These are phyloP conservation scores for Fusarium sp. DNA, from an alignment of 2,329 filamentous ascomycete species.

Conservation along the genomic window DNA sequence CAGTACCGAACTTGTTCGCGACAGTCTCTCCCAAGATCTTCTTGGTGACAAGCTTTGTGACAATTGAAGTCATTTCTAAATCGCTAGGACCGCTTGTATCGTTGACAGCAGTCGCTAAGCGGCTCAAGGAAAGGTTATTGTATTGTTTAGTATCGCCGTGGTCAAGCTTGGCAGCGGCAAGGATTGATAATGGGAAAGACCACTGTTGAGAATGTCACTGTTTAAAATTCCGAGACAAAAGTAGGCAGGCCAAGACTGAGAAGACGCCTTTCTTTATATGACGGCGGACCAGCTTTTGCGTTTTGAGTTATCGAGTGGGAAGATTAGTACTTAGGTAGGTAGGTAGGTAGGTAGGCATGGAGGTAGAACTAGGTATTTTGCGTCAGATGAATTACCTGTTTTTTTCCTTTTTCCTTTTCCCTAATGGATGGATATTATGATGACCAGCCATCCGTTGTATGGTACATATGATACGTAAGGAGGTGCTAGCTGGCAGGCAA, in stretches of 20 bases:
- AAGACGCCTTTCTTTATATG: constrained; percentile 9
- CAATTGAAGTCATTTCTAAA: constrained; percentile 61
- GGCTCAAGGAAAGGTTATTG: not conserved
- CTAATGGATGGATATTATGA: constrained; percentile 22
- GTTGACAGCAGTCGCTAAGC: not conserved
- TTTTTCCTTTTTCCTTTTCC: constrained; percentile 16
- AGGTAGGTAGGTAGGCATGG: not conserved
- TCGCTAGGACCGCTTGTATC: not conserved
- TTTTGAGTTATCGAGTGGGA: not conserved
- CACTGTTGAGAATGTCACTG: constrained; percentile 19
- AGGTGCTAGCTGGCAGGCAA: not conserved
- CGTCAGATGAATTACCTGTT: constrained; percentile 34
- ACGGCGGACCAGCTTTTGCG: constrained; percentile 8
- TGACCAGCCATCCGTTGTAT: not conserved
- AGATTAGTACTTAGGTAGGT: not conserved
- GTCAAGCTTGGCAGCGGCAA: constrained; percentile 3
- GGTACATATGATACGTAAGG: not conserved
- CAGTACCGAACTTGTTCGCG: constrained; percentile 68
- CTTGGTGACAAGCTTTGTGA: constrained; percentile 66
- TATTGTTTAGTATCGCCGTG: constrained; percentile 2
- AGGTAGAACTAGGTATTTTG: not conserved
- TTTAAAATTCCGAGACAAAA: constrained; percentile 25
- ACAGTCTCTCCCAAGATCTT: constrained; percentile 67
- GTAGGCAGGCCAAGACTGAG: constrained; percentile 17
- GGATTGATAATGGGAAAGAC: not conserved